These are phyloP conservation scores for Phytophthora pluvialis DNA, from an alignment of 352 stramenopile species.

Conservation along the genomic window DNA sequence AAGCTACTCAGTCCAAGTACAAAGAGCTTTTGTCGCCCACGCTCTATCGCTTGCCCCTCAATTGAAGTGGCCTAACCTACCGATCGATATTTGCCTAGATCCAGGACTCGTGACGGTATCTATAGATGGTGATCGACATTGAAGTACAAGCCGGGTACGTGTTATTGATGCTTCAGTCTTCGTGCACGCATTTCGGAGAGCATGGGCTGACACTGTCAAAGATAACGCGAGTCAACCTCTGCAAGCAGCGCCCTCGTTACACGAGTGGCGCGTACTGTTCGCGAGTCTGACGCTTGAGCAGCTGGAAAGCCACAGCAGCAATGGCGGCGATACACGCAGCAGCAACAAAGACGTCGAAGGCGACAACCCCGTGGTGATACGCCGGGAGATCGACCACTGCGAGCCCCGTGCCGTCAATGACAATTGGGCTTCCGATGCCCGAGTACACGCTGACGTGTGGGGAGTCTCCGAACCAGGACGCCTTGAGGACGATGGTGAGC, in stretches of 20 bases:
- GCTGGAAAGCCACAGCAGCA: constrained; percentile 10
- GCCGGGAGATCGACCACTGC: neutral
- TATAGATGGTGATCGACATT: too few relatives aligned
- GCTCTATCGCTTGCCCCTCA: too few relatives aligned
- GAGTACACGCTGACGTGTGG: constrained; percentile 31
- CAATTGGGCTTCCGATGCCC: constrained; percentile 15
- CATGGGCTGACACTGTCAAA: too few relatives aligned
- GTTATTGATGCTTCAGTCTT: too few relatives aligned
- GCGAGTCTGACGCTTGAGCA: constrained; percentile 1
- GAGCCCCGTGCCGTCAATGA: constrained; percentile 16
- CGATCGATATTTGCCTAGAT: too few relatives aligned
- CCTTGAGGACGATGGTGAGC: constrained; percentile 26
- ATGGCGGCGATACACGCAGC: constrained; percentile 8
- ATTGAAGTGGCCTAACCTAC: too few relatives aligned
- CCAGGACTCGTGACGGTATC: too few relatives aligned
- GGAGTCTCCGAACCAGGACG: constrained; percentile 28
- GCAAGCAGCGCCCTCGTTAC: neutral
- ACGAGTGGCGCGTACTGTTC: constrained; percentile 21
- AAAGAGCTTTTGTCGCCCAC: too few relatives aligned
- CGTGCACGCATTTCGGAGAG: too few relatives aligned
- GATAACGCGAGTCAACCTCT: too few relatives aligned
- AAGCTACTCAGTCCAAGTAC: too few relatives aligned
- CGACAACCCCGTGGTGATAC: constrained; percentile 1
- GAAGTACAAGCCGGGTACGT: too few relatives aligned
- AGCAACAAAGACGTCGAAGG: neutral